Conservation (phyloP, 2,329 filamentous ascomycete species). For the Apiospora malaysiana region DNA sequence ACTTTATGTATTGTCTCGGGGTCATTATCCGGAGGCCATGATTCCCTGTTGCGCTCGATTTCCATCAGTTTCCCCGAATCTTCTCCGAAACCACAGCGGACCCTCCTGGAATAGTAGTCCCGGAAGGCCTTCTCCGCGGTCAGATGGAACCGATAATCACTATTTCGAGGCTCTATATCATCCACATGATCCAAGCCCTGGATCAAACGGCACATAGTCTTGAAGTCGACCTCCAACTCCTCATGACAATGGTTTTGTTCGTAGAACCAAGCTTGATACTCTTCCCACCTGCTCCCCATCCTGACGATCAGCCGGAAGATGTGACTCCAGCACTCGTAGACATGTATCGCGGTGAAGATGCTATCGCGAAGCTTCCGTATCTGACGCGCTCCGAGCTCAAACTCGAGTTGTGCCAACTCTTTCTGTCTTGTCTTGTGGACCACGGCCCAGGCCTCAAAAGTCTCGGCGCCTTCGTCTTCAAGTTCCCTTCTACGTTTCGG, state of each 20-base stretch:
- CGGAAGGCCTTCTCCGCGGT: no score
- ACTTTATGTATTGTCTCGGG: neutral
- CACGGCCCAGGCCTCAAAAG: no score
- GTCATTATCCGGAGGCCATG: neutral
- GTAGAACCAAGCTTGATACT: neutral
- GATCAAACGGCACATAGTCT: neutral
- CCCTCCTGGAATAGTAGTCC: no score
- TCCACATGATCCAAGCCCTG: rapidly evolving
- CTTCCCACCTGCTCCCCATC: neutral
- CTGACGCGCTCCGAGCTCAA: neutral
- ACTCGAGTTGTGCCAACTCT: neutral
- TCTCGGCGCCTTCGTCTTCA: no score
- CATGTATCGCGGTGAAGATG: neutral
- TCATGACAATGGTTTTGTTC: neutral
- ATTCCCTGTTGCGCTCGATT: no score
- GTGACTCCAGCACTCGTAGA: neutral
- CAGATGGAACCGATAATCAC: no score
- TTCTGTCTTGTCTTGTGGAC: no score
- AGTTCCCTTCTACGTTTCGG: no score
- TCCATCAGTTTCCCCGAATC: no score
- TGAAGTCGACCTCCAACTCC: neutral
- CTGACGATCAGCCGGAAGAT: neutral
- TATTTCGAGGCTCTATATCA: neutral
- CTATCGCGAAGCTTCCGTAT: neutral
- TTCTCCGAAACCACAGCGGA: no score